Percentiles rank a stretch among this genome's conserved stretches.
Evolutionary conservation across 805 yeast species (phyloP).

Genomic region (Schwanniomyces occidentalis): DNA sequence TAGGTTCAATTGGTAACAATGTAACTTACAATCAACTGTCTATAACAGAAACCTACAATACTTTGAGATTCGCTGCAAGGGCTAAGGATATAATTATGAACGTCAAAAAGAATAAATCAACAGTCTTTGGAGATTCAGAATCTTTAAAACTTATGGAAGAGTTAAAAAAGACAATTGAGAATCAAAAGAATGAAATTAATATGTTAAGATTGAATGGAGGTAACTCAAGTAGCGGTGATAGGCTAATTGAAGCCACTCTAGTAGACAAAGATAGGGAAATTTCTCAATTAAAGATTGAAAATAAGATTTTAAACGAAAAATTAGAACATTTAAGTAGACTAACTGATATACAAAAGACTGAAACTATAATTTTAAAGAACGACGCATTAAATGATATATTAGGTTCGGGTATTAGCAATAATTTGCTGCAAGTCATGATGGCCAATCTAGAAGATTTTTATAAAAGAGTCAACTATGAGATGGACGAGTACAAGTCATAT

Average conservation of each 20-base stretch:
- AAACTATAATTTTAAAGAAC: constrained; percentile 55
- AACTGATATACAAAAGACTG: constrained; percentile 59
- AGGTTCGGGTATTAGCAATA: constrained; percentile 40
- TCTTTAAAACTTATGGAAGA: constrained; percentile 46
- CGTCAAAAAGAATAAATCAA: constrained; percentile 54
- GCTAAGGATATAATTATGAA: constrained; percentile 82
- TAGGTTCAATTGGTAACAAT: constrained; percentile 37
- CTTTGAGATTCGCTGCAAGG: constrained; percentile 88
- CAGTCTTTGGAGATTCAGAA: constrained; percentile 42
- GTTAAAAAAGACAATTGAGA: constrained; percentile 59
- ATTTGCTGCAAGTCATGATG: constrained; percentile 42
- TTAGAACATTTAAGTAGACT: constrained; percentile 68
- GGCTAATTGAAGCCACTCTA: neutral
- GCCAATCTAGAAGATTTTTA: constrained; percentile 50
- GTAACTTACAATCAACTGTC: constrained; percentile 40
- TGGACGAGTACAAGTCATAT: constrained; percentile 61
- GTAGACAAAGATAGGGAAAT: constrained; percentile 12
- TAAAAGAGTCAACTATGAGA: constrained; percentile 48
- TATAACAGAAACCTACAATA: constrained; percentile 78
- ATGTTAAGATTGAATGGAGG: constrained; percentile 23
- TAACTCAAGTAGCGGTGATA: neutral
- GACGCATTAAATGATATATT: constrained; percentile 61
- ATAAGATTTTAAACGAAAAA: constrained; percentile 61
- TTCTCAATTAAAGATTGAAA: constrained; percentile 55
- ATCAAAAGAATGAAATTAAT: constrained; percentile 55